Percentiles rank a stretch among this genome's conserved stretches.
Conservation (phyloP, 1,284 basidiomycete genomes). For the Leccinum solheimii region DNA sequence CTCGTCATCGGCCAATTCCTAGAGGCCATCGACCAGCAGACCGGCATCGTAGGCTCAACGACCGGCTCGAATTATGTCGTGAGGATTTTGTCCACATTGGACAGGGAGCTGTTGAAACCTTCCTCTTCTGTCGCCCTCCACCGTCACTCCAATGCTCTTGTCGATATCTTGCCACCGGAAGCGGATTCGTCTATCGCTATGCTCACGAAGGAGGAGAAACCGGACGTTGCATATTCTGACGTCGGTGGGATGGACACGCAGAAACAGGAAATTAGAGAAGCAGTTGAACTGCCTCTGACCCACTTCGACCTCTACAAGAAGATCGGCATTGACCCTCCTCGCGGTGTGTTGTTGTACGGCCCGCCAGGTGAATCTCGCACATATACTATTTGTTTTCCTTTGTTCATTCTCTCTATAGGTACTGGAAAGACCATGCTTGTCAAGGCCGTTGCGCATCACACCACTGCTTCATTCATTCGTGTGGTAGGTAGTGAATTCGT, state of each 20-base stretch:
- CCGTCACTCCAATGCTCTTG: constrained; percentile 97
- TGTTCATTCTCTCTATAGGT: constrained; percentile 49
- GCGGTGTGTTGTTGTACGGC: constrained; percentile 82
- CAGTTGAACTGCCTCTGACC: constrained; percentile 96
- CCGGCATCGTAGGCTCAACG: constrained; percentile 97
- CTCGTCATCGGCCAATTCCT: constrained; percentile 99
- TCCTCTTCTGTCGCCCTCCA: constrained; percentile 97
- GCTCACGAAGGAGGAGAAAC: constrained; percentile 92
- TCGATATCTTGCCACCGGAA: constrained; percentile 98
- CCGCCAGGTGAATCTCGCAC: constrained; percentile 59
- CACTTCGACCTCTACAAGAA: constrained; percentile 99
- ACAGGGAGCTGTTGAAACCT: constrained; percentile 96
- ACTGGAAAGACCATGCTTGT: constrained; percentile 99
- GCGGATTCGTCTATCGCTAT: constrained; percentile 97
- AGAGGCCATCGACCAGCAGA: constrained; percentile 97
- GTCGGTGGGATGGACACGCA: constrained; percentile 98
- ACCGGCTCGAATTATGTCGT: constrained; percentile 99
- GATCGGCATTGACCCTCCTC: constrained; percentile 98
- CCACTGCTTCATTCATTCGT: constrained; percentile 96
- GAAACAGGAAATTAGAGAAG: constrained; percentile 99
- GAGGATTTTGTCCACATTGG: constrained; percentile 94
- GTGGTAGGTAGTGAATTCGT: constrained; percentile 99
- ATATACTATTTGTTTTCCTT: background rate
- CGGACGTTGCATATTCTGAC: constrained; percentile 87
- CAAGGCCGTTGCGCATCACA: constrained; percentile 97